Conservation (phyloP, 1,139 yeast genomes). For the Candida buenavistaensis region DNA sequence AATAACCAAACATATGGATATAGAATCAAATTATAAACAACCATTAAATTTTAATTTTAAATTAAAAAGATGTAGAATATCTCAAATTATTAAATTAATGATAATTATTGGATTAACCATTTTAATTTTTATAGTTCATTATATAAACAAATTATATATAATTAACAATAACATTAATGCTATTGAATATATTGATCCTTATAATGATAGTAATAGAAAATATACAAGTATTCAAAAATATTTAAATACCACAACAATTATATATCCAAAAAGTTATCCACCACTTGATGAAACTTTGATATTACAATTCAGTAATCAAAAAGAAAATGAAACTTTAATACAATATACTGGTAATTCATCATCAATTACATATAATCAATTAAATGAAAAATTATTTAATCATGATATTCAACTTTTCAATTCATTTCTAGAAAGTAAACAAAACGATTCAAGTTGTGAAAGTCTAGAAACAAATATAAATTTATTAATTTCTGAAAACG, state of each 20-base stretch:
- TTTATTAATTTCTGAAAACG: constrained; percentile 8
- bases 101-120: too few relatives aligned
- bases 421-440: constrained; percentile 5
- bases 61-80: too few relatives aligned
- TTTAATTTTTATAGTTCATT: too few relatives aligned
- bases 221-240: constrained; percentile 1
- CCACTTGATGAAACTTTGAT: neutral
- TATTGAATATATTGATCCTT: constrained; percentile 3
- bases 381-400: constrained; percentile 1
- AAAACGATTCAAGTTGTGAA: too few relatives aligned
- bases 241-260: neutral
- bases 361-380: constrained; percentile 4
- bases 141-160: too few relatives aligned
- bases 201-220: neutral
- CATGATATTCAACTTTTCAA: constrained; percentile 6
- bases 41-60: too few relatives aligned
- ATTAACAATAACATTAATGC: too few relatives aligned
- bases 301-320: neutral
- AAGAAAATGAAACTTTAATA: neutral
- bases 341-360: constrained; percentile 6
- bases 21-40: too few relatives aligned
- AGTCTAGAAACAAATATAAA: constrained; percentile 2
- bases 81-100: too few relatives aligned
- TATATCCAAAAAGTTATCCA: neutral
- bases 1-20: too few relatives aligned